phyloP scores from a whole-genome alignment of 2,329 filamentous ascomycete species.

The Cladosporium sp. region DNA sequence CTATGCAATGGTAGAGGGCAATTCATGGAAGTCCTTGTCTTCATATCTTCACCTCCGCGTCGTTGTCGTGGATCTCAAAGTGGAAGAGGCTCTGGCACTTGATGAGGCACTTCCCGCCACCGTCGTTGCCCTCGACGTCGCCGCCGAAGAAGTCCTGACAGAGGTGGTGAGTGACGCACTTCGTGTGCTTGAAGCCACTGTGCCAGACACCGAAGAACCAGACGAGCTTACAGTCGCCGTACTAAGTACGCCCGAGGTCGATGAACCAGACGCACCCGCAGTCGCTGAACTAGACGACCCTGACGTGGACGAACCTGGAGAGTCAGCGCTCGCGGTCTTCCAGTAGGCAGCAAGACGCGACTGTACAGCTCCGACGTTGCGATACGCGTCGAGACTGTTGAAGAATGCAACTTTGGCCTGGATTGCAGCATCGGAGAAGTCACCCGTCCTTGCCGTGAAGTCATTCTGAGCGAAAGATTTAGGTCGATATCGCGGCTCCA shows the following conservation, averaged over 20 bases:
- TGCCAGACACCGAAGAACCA: background rate
- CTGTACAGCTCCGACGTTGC: conserved; percentile 29
- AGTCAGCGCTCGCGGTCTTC: conserved; percentile 6
- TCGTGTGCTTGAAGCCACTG: background rate
- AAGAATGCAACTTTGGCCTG: conserved; percentile 35
- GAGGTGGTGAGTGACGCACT: background rate
- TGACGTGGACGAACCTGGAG: background rate
- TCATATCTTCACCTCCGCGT: background rate
- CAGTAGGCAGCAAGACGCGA: conserved; percentile 35
- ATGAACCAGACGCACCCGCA: background rate
- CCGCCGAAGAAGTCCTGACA: background rate
- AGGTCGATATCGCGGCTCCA: conserved; percentile 24
- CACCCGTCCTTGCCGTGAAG: conserved; percentile 14
- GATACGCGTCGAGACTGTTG: conserved; percentile 36
- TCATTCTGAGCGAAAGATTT: conserved; percentile 27
- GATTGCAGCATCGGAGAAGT: conserved; percentile 29
- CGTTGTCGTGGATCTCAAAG: background rate
- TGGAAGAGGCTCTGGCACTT: background rate
- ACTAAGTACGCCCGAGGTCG: background rate
- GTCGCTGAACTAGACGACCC: background rate
- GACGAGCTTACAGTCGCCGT: background rate
- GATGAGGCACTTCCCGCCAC: background rate
- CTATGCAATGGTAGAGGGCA: background rate
- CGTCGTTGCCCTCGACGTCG: background rate
- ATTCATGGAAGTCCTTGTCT: background rate